A percentile compares a stretch with the other conserved stretches of the same genome.
phyloP scores from a whole-genome alignment of 306 rosid species.

The Cucurbita ficifolia region DNA sequence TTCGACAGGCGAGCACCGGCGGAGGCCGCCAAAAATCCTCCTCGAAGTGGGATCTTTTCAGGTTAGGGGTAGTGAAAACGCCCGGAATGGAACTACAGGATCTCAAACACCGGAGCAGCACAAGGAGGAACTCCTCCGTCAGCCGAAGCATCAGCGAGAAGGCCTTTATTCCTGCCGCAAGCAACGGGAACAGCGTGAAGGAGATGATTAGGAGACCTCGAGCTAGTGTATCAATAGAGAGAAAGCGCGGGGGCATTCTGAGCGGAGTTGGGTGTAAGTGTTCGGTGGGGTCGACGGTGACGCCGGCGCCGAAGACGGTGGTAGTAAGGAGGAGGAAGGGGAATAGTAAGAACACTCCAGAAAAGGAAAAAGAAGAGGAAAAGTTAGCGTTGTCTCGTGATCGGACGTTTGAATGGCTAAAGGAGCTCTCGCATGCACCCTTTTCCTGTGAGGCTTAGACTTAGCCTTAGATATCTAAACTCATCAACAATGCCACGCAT shows the following conservation, averaged over 20 bases:
- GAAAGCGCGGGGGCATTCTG: conserved; percentile 21
- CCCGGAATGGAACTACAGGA: conserved; percentile 67
- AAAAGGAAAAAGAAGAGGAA: conserved; percentile 5
- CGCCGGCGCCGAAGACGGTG: not conserved
- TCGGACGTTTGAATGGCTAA: conserved; percentile 15
- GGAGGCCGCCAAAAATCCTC: conserved; percentile 30
- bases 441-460: not conserved
- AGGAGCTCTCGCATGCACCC: conserved; percentile 15
- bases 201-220: not conserved
- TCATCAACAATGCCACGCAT: not conserved
- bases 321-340: conserved; percentile 11
- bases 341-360: not conserved
- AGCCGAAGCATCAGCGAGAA: conserved; percentile 7
- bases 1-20: conserved; percentile 18
- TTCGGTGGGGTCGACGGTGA: conserved; percentile 18
- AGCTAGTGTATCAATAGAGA: conserved; percentile 10
- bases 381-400: conserved; percentile 12
- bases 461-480: not conserved
- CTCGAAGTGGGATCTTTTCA: conserved; percentile 61
- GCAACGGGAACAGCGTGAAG: not conserved
- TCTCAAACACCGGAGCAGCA: conserved; percentile 30
- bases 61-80: conserved; percentile 50
- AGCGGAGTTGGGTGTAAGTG: conserved; percentile 52
- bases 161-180: not conserved
- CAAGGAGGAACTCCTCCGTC: conserved; percentile 11